Base-by-base conservation (phyloP, 1,139 yeast species). In the Eremothecium sinecaudum region DNA sequence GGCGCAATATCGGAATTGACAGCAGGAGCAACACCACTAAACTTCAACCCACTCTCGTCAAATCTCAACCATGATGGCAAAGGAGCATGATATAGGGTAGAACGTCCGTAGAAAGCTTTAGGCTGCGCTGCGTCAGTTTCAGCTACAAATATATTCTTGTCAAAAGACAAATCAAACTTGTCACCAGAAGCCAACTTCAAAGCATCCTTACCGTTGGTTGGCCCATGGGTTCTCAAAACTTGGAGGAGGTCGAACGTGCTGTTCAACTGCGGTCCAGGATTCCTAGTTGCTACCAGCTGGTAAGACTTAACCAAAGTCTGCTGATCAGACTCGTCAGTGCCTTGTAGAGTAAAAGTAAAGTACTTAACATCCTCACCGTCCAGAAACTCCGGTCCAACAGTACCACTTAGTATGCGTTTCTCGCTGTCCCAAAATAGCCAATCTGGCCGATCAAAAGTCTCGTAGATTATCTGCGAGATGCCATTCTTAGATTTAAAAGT, bases 1-100 rank as follows among this genome's bases (percentile, higher is more conserved):
- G 97, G 96, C 1, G 98, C 98, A 47, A 82, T 77, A 9, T 71
- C 67, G 2, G 95, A 81, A 45, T 81, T 79, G 19, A 82, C 83
- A 6, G 79, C 64, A 3, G 99, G 99, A 0, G 94, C 90, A 2
- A 78, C 76, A 25, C 99, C 99, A 25, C 75, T 66, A 55, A 86
- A 87, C n/a, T 80, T 69, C 42, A 82, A 60, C 35, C 63, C 65
- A 26, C 65, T 62, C 7, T 76, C 55, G 51, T 82, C 74, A 52
- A 87, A 90, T 37, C 61, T 57, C 35, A 86, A 63, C 98, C 98
- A 90, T 49, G 73, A 78, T 17, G 99, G 98, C 35, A 90, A 67
- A 2, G 98, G 92, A 1, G 94, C 71, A 52, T 90, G 73, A 53
- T 83, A 83, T 24, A 43, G 46, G 14, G 67, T 63, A 13, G 90